phyloP scores from a whole-genome alignment of 768 basidiomycete genomes.

The Naganishia kalamii region DNA sequence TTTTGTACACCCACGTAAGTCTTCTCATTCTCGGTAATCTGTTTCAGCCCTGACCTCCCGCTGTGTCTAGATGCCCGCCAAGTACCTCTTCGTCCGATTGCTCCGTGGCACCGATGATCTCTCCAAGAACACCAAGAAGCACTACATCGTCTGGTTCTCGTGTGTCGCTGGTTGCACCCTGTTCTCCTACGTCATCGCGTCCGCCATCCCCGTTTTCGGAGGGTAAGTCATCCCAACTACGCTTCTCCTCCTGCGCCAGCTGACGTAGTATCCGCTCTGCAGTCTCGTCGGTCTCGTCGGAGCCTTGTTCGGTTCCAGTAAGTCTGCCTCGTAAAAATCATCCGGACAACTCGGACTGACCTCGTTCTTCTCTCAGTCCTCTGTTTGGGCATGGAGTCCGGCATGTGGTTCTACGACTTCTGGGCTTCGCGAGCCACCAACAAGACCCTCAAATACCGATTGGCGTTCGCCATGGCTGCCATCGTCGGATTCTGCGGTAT shows the following conservation, averaged over 20 bases:
- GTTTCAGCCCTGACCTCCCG: background rate
- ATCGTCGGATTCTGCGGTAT: conserved; percentile 26
- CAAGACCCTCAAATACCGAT: conserved; percentile 20
- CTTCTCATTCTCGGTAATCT: background rate
- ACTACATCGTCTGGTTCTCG: conserved; percentile 23
- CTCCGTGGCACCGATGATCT: conserved; percentile 19
- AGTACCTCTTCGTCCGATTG: conserved; percentile 24
- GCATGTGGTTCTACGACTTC: conserved; percentile 41
- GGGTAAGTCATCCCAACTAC: background rate
- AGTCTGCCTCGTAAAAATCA: too few species aligned
- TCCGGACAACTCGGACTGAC: conserved; percentile 23
- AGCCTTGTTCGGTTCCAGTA: too few species aligned
- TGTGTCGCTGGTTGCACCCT: conserved; percentile 27
- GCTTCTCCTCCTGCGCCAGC: background rate
- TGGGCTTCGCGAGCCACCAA: conserved; percentile 5
- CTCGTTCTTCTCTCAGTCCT: conserved; percentile 35
- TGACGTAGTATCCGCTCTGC: background rate
- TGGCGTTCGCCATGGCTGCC: conserved; percentile 19
- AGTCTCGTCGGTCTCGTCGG: conserved; percentile 27
- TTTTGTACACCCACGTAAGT: conserved; percentile 33
- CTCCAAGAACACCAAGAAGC: conserved; percentile 16
- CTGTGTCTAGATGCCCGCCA: background rate
- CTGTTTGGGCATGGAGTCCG: conserved; percentile 32
- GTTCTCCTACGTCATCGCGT: conserved; percentile 31
- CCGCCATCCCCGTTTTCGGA: conserved; percentile 34